These are phyloP conservation scores for Lactifluus subvellereus DNA, from an alignment of 768 basidiomycete genomes.

Conservation along the genomic window DNA sequence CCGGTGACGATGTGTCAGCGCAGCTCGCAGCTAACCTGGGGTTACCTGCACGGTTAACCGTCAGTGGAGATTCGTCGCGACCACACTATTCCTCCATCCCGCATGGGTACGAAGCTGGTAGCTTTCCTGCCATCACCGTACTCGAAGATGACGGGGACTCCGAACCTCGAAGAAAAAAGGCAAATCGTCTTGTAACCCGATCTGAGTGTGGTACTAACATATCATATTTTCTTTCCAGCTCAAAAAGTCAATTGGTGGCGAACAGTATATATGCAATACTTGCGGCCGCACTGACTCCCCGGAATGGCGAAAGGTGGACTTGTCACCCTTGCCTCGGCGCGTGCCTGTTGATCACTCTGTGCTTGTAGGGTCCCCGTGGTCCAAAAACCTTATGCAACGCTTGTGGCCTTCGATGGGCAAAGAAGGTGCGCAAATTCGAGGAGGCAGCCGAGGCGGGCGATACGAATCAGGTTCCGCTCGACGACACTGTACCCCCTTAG, in stretches of 20 bases:
- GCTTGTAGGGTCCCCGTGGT: conserved; percentile 73
- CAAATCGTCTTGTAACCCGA: conserved; percentile 25
- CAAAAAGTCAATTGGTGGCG: conserved; percentile 41
- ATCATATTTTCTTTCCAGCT: neutral
- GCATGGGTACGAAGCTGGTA: conserved; percentile 15
- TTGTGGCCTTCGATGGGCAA: conserved; percentile 92
- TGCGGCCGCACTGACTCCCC: conserved; percentile 96
- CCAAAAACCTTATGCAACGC: conserved; percentile 99
- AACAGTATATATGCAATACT: conserved; percentile 83
- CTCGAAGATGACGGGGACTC: conserved; percentile 48
- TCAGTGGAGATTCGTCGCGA: conserved; percentile 8
- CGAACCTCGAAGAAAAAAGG: conserved; percentile 60
- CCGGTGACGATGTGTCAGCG: conserved; percentile 15
- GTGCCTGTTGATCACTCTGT: neutral
- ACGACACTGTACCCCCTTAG: conserved; percentile 22
- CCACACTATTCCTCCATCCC: conserved; percentile 11
- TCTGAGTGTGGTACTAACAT: conserved; percentile 7
- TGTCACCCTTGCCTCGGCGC: neutral
- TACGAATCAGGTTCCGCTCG: conserved; percentile 23
- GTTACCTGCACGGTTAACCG: conserved; percentile 5
- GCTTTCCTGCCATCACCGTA: conserved; percentile 6
- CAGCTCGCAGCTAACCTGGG: conserved; percentile 14
- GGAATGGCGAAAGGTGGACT: conserved; percentile 84
- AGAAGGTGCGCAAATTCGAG: conserved; percentile 48
- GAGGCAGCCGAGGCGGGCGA: conserved; percentile 31